Base-by-base conservation (phyloP, 345 rosid genomes). In the Carallia pectinifolia region DNA sequence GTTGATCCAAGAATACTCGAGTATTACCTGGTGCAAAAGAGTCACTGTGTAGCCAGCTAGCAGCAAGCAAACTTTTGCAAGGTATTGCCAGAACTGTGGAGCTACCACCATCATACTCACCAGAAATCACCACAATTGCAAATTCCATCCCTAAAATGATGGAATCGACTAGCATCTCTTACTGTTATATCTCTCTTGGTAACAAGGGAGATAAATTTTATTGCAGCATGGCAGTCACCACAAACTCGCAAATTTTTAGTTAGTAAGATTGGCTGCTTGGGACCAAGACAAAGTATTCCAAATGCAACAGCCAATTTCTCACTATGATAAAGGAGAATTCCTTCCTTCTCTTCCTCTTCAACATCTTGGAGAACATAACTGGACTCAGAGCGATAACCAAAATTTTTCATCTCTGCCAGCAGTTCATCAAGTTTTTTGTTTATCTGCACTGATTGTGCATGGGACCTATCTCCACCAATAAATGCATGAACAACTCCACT, bases 201-300 rank as follows among this genome's bases (percentile, higher is more conserved):
- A 69, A 88, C 68, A 67, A 61, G 76, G 13, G 89, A 86, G 70
- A 86, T 80, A 65, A 83, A 79, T 70, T 86, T 88, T 64, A 68
- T 67, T 44, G 69, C 74, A 60, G 33, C 31, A 59, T 61, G 79
- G 59, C 73, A 62, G 67, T 70, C 76, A 54, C 62, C 73, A 65
- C 73, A 81, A 53, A 67, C 38, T 37, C 70, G 40, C 34, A 70
- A 58, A 61, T 72, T 77, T 60, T 68, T 83, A 39, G 69, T 72
- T 23, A 76, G 64, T 62, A 70, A 36, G 37, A 71, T 65, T 69
- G 69, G 71, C 53, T 53, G 69, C 62, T 55, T 59, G 58, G 62
- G 59, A 52, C 48, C 33, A 55, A 64, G 48, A 65, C 61, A 61
- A 50, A 76, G 71, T 48, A 76, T 76, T 19, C 77, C 80, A 55